These are phyloP conservation scores for Chlorella sp. DNA, from an alignment of 139 green algal genomes.

Conservation along the genomic window DNA sequence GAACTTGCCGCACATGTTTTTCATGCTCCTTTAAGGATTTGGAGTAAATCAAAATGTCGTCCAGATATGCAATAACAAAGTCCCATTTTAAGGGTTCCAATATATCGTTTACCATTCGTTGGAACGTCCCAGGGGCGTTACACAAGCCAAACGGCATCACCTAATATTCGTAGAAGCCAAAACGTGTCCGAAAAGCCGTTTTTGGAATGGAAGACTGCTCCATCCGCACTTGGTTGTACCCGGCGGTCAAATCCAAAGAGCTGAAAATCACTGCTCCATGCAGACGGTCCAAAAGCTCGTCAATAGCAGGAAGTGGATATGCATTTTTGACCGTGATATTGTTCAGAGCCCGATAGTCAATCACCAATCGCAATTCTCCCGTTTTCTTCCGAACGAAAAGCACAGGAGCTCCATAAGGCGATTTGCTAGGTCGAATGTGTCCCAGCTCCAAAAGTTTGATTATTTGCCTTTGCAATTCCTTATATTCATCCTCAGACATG, in stretches of 20 bases:
- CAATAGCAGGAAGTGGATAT: conserved; percentile 61
- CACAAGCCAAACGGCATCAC: conserved; percentile 56
- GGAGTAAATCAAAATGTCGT: conserved; percentile 65
- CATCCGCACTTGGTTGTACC: conserved; percentile 52
- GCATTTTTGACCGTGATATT: conserved; percentile 53
- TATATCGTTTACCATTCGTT: conserved; percentile 51
- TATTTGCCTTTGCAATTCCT: conserved; percentile 57
- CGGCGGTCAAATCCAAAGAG: conserved; percentile 52
- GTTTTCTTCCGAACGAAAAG: conserved; percentile 69
- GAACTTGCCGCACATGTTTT: conserved; percentile 52
- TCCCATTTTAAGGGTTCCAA: conserved; percentile 40
- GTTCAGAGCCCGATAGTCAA: conserved; percentile 70
- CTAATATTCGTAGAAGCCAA: conserved; percentile 46
- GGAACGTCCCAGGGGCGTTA: conserved; percentile 66
- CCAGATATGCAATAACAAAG: conserved; percentile 61
- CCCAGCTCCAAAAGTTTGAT: conserved; percentile 54
- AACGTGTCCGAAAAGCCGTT: conserved; percentile 47
- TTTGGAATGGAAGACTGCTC: conserved; percentile 40
- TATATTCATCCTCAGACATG: conserved; percentile 45
- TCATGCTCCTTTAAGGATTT: conserved; percentile 51
- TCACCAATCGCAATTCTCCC: conserved; percentile 56
- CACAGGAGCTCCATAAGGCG: conserved; percentile 58
- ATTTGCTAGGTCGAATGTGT: conserved; percentile 60
- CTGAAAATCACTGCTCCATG: conserved; percentile 53
- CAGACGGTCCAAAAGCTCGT: conserved; percentile 55